Conservation (phyloP, 129 eudicot genomes). For the Flaveria linearis region DNA sequence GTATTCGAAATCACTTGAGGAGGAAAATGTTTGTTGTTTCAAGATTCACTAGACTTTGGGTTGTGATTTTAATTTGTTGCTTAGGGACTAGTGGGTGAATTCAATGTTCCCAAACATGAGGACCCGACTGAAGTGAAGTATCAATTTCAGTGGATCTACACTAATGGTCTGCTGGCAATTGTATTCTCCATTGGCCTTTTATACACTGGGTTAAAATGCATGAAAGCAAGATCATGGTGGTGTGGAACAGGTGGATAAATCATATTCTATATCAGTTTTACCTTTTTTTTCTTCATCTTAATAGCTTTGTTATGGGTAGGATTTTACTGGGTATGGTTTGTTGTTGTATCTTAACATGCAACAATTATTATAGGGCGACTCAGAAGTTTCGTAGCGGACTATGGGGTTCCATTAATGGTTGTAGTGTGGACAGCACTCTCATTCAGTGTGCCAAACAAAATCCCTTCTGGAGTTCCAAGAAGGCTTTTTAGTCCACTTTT, state of each 20-base stretch:
- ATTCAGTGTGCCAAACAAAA: slow-evolving; percentile 43
- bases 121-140: slow-evolving; percentile 26
- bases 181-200: slow-evolving; percentile 58
- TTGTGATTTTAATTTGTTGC: neutral
- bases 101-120: slow-evolving; percentile 46
- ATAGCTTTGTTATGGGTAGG: too few species aligned
- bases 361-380: slow-evolving; percentile 27
- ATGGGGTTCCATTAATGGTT: slow-evolving; percentile 62
- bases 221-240: slow-evolving; percentile 68
- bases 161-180: slow-evolving; percentile 53
- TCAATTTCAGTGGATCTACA: slow-evolving; percentile 62
- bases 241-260: slow-evolving; percentile 45
- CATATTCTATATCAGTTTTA: neutral
- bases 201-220: slow-evolving; percentile 52
- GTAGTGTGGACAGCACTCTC: slow-evolving; percentile 49
- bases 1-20: slow-evolving; percentile 13
- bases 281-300: too few species aligned
- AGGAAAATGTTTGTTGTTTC: neutral
- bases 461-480: slow-evolving; percentile 63
- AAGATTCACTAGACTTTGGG: neutral
- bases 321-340: too few species aligned
- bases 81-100: slow-evolving; percentile 61
- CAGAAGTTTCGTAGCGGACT: slow-evolving; percentile 52
- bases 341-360: slow-evolving; percentile 1
- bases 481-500: slow-evolving; percentile 52